Conservation (phyloP, 495 filamentous ascomycete species). For the Cercophora scortea region DNA sequence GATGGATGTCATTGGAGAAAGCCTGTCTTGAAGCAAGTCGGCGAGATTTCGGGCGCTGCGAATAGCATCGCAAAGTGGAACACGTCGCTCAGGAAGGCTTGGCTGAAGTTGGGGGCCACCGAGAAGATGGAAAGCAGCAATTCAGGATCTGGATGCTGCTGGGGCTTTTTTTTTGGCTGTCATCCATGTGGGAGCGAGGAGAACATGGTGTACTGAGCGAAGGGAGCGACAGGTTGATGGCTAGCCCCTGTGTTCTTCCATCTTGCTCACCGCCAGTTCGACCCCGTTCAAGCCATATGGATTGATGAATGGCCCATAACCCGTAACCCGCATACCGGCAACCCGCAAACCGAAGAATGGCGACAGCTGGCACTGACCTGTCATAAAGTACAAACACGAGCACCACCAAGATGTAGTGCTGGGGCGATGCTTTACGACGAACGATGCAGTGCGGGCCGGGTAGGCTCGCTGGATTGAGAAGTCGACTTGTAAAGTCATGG, state of each 20-base stretch:
- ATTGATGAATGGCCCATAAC: too few species aligned
- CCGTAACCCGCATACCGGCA: too few species aligned
- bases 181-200: background rate
- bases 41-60: background rate
- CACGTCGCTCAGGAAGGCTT: background rate
- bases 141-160: too few species aligned
- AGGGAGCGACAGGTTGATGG: background rate
- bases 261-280: slow-evolving; percentile 23
- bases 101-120: background rate
- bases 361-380: slow-evolving; percentile 8
- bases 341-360: too few species aligned
- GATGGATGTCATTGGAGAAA: background rate
- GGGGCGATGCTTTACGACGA: background rate
- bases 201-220: background rate
- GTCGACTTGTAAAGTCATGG: slow-evolving; percentile 7
- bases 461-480: slow-evolving; percentile 1
- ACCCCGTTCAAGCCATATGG: background rate
- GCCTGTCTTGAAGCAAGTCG: background rate
- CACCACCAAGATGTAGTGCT: slow-evolving; percentile 17
- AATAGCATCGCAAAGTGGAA: background rate
- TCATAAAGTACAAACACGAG: slow-evolving; percentile 1
- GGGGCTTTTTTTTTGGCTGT: background rate
- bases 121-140: background rate
- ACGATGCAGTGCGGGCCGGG: too few species aligned
- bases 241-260: background rate